These are phyloP conservation scores for Aspergillus olivimuriae DNA, from an alignment of 495 filamentous ascomycete species.

Conservation along the genomic window DNA sequence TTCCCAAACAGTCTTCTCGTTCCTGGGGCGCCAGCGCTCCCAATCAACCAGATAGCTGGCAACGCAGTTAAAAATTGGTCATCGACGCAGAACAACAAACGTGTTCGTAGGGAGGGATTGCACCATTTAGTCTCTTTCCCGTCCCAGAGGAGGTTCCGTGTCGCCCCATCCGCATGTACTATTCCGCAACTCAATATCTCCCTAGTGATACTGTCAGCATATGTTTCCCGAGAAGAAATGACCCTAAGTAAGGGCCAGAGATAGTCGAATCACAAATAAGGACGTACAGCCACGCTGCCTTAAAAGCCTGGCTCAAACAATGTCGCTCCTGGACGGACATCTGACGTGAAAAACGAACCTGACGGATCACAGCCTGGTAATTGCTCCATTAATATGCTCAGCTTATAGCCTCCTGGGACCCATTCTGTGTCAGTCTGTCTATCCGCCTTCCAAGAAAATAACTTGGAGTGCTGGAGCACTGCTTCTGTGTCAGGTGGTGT, in stretches of 20 bases:
- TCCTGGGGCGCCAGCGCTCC: background rate
- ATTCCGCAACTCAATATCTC: slow-evolving; percentile 1
- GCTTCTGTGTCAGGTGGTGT: background rate
- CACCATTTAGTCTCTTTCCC: slow-evolving; percentile 2
- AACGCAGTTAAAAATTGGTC: background rate
- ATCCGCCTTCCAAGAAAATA: background rate
- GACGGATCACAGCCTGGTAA: slow-evolving; percentile 1
- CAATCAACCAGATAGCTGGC: slow-evolving; percentile 4
- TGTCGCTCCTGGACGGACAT: background rate
- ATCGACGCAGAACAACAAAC: background rate
- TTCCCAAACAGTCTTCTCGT: background rate
- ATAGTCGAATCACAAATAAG: background rate
- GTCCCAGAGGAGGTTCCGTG: slow-evolving; percentile 3
- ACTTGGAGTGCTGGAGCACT: slow-evolving; percentile 2
- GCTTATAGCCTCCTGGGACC: slow-evolving; percentile 2
- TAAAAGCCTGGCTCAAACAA: slow-evolving; percentile 1
- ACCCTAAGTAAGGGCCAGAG: background rate
- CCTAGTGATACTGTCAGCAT: background rate
- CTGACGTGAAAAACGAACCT: background rate
- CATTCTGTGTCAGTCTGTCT: background rate
- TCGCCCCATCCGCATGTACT: background rate
- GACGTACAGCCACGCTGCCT: slow-evolving; percentile 5
- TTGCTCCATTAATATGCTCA: slow-evolving; percentile 2
- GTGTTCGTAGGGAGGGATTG: background rate
- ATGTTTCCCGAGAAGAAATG: too few relatives aligned